Base-by-base conservation (phyloP, 495 filamentous ascomycete species). In the Aspergillus leporis region DNA sequence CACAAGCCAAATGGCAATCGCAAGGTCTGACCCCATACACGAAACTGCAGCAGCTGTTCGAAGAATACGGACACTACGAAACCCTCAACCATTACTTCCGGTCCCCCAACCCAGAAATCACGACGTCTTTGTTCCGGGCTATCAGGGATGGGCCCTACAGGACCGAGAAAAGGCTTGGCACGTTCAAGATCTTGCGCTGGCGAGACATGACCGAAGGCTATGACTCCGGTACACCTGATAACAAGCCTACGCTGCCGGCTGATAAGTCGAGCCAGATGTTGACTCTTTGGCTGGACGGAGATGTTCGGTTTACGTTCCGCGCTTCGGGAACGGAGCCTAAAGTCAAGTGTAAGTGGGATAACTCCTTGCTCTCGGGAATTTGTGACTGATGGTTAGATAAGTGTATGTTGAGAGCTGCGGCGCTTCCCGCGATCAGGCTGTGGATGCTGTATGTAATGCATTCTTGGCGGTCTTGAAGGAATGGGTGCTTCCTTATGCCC, bases 271-370 rank as follows among this genome's bases (percentile, higher is more conserved):
- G 81, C 43, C 84, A 90, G 64, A 91, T 91, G 88, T 79, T 91
- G 55, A 90, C 87, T n/a, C 78, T 84, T 56, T 86, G 86, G 75
- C 65, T 91, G 28, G 79, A 79, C 18, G 63, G 73, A 1, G 80
- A 80, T 23, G 79, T 88, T 2, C 79, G 83, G 43, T 88, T 90
- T 66, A 91, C 87, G 2, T 76, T 88, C 30, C 74, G 88, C 64
- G 85, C 82, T 5, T 89, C 85, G 1, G 88, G 88, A 5, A 91
- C 88, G 2, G 88, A 91, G 68, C 88, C 88, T 1, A 87, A 87
- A 66, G 84, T 86, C 40, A 87, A 87, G 65, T 71, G 83, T 84
- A 72, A 64, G 77, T 64, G 38, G 38, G 7, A 38, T 13, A n/a
- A n/a, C 34, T 38, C 52, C 16, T 13, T 10, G 21, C 23, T 23